A percentile compares a stretch with the other conserved stretches of the same genome.
phyloP scores from a whole-genome alignment of 371 early-diverging fungal genomes.

The Syncephalis fuscata region DNA sequence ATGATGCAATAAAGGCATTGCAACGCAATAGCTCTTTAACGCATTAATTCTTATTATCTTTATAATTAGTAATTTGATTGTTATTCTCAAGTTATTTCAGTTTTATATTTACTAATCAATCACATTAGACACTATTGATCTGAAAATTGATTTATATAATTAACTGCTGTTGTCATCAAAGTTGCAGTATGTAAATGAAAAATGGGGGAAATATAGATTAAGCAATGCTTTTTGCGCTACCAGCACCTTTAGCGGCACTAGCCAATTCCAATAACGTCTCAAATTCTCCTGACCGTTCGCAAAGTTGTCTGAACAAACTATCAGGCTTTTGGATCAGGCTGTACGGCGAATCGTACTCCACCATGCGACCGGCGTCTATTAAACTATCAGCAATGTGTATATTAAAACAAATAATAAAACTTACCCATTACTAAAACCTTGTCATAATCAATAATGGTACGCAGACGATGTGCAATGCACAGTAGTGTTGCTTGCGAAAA shows the following conservation, averaged over 20 bases:
- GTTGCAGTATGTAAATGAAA: too few species aligned
- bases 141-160: too few species aligned
- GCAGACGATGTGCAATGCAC: constrained; percentile 49
- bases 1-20: too few species aligned
- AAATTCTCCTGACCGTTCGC: constrained; percentile 6
- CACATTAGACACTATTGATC: too few species aligned
- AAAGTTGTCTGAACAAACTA: constrained; percentile 5
- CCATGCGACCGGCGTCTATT: constrained; percentile 24
- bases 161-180: too few species aligned
- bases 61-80: too few species aligned
- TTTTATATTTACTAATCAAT: too few species aligned
- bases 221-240: not conserved
- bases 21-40: too few species aligned
- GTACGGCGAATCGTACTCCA: constrained; percentile 40
- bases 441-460: constrained; percentile 73
- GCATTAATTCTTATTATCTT: too few species aligned
- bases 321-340: constrained; percentile 18
- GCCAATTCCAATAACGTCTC: constrained; percentile 5
- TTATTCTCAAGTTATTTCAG: too few species aligned
- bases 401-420: not conserved
- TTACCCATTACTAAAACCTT: constrained; percentile 52
- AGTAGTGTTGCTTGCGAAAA: constrained; percentile 33
- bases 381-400: not conserved
- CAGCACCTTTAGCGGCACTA: not conserved
- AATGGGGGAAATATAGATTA: too few species aligned